These are phyloP conservation scores for Skeletonema costatum DNA, from an alignment of 108 stramenopile genomes.

Conservation along the genomic window DNA sequence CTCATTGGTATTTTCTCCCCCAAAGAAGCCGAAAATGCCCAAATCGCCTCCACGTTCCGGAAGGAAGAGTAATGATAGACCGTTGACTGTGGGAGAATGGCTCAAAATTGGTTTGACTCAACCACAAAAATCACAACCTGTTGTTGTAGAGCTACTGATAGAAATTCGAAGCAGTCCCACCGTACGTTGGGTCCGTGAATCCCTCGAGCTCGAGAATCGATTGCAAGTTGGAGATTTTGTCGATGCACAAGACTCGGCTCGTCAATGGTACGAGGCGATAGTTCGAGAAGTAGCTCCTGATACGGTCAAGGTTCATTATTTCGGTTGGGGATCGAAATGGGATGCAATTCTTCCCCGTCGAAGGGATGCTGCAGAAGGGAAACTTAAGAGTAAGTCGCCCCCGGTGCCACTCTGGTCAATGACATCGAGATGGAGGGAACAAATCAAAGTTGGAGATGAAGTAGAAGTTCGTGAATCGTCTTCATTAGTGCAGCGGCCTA, in stretches of 20 bases:
- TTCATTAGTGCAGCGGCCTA: conserved; percentile 58
- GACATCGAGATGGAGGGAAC: conserved; percentile 65
- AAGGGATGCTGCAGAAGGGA: conserved; percentile 13
- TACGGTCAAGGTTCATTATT: conserved; percentile 76
- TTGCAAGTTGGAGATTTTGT: conserved; percentile 75
- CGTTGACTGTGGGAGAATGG: conserved; percentile 61
- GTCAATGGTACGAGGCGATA: conserved; percentile 83
- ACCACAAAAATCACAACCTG: neutral
- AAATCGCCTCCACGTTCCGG: conserved; percentile 19
- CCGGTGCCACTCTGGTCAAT: conserved; percentile 74
- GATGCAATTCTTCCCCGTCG: conserved; percentile 52
- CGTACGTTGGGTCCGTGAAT: conserved; percentile 56
- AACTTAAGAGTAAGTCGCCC: conserved; percentile 5
- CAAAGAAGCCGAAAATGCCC: neutral
- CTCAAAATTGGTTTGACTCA: conserved; percentile 6
- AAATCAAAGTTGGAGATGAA: conserved; percentile 54
- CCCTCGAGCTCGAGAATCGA: conserved; percentile 68
- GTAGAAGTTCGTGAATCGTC: conserved; percentile 72
- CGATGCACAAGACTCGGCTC: conserved; percentile 77
- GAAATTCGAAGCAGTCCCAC: conserved; percentile 58
- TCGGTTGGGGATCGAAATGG: conserved; percentile 82
- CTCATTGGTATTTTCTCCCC: conserved; percentile 1
- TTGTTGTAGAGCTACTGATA: conserved; percentile 52
- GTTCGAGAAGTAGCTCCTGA: conserved; percentile 59
- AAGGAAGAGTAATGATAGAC: conserved; percentile 5